A percentile compares a stretch with the other conserved stretches of the same genome.
phyloP scores from a whole-genome alignment of 768 basidiomycete genomes.

The Tylopilus rubrobrunneus region DNA sequence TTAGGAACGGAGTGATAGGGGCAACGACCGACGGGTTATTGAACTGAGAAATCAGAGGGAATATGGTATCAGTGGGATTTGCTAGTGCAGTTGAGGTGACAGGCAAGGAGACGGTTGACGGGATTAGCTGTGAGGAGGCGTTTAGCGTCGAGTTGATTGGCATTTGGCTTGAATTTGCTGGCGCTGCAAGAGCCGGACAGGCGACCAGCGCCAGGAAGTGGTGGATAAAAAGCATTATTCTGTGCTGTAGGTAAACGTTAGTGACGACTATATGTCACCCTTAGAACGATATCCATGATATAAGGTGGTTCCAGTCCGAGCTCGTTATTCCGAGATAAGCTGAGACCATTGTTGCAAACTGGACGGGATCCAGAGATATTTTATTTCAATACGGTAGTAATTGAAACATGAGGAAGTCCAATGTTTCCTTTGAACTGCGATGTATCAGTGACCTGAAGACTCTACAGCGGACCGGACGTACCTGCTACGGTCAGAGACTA shows the following conservation, averaged over 20 bases:
- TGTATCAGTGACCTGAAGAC: no score
- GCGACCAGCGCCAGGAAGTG: conserved; percentile 18
- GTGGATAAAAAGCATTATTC: conserved; percentile 4
- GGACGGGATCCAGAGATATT: not conserved
- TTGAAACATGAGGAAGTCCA: no score
- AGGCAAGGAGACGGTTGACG: not conserved
- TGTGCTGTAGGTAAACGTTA: not conserved
- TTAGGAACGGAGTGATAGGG: not conserved
- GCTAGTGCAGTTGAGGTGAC: not conserved
- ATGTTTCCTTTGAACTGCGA: no score
- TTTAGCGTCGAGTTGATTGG: not conserved
- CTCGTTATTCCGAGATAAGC: not conserved
- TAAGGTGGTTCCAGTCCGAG: conserved; percentile 4
- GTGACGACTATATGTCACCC: not conserved
- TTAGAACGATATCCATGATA: not conserved
- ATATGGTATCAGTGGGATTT: not conserved
- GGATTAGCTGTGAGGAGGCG: not conserved
- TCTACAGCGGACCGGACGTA: no score
- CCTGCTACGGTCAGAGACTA: no score
- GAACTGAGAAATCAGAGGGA: not conserved
- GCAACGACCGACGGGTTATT: not conserved
- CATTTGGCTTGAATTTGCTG: conserved; percentile 5
- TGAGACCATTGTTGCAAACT: conserved; percentile 6
- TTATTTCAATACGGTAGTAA: no score
- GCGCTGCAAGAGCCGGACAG: conserved; percentile 5